Percentiles rank a stretch among this genome's conserved stretches.
These are phyloP conservation scores for Acrodontium crateriforme DNA, from an alignment of 2,329 filamentous ascomycete species.

Conservation along the genomic window DNA sequence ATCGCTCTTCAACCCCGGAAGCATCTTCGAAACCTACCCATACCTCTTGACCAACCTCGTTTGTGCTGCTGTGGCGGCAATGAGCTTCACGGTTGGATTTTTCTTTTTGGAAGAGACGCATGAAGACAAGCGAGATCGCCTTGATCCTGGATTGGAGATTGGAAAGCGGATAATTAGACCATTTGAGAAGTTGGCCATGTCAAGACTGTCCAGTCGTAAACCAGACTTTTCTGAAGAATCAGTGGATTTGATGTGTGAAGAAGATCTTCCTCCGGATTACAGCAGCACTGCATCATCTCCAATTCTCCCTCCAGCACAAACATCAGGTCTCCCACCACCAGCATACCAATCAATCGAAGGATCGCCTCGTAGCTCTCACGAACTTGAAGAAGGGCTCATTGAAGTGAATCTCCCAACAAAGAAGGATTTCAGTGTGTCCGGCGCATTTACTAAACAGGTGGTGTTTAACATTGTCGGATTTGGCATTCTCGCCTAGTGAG, in stretches of 20 bases:
- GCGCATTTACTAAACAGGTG: conserved; percentile 72
- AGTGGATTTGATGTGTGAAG: conserved; percentile 47
- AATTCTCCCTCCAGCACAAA: conserved; percentile 25
- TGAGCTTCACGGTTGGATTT: conserved; percentile 64
- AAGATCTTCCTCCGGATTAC: conserved; percentile 56
- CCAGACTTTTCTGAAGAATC: conserved; percentile 41
- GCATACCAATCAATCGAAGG: conserved; percentile 21
- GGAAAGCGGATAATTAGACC: conserved; percentile 51
- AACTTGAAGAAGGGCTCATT: conserved; percentile 1
- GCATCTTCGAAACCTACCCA: conserved; percentile 73
- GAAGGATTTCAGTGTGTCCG: conserved; percentile 29
- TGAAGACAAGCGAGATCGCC: conserved; percentile 59
- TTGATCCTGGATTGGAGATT: conserved; percentile 62
- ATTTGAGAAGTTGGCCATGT: conserved; percentile 16
- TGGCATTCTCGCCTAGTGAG: conserved; percentile 88
- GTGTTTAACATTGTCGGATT: conserved; percentile 79
- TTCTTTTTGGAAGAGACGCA: conserved; percentile 94
- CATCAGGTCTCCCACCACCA: conserved; percentile 15
- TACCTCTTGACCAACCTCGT: conserved; percentile 90
- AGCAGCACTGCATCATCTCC: conserved; percentile 43
- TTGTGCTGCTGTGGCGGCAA: conserved; percentile 62
- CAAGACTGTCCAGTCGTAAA: conserved; percentile 25
- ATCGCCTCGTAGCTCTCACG: conserved; percentile 13
- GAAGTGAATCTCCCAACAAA: conserved; percentile 3
- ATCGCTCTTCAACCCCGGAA: conserved; percentile 52